Base-by-base conservation (phyloP, 2,329 filamentous ascomycete species). In the Microsporum audouinii region DNA sequence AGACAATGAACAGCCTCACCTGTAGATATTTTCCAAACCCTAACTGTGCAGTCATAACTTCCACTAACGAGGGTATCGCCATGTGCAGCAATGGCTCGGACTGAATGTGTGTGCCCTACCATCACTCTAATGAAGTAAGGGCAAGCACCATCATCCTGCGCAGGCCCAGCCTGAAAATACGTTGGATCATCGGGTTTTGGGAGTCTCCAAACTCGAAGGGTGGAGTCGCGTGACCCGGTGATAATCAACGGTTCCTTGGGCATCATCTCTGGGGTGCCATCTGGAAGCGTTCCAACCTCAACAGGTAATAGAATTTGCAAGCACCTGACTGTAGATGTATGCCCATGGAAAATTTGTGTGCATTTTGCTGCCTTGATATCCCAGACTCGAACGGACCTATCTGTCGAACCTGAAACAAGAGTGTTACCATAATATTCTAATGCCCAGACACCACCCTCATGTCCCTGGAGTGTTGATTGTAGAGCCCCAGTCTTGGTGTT, bases 361-460 rank as follows among this genome's bases (percentile, higher is more conserved):
- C 92, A 96, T 53, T 88, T 83, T 0, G 91, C 94, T 68, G 88
- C 88, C 70, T 95, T 90, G 65, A 99, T 96, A 71, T 99, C 92
- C 94, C 94, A 99, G 0, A 99, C 92, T n/a, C 94, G 86, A n/a
- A 99, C 94, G 8, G 94, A 95, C 55, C 94, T 83, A 74, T 99
- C 94, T 0, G 94, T 99, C 5, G 91, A 96, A 1, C 94, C 94
- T 14, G 94, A 99, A 1, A 99, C 94, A 23, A 99, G 78, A 14
- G 89, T 90, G 71, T 97, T 96, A 58, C 91, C 92, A 71, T 96
- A 87, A 71, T 97, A 99, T 72, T 97, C 91, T 59, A 99, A 77
- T 34, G 94, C 94, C 94, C 94, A 99, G 0, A 99, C 94, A 53
- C 94, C 94, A 38, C 94, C 94, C 73, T 99, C 94, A 67, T 99